phyloP scores from a whole-genome alignment of 148 eudicot species.

The Diospyros lotus region DNA sequence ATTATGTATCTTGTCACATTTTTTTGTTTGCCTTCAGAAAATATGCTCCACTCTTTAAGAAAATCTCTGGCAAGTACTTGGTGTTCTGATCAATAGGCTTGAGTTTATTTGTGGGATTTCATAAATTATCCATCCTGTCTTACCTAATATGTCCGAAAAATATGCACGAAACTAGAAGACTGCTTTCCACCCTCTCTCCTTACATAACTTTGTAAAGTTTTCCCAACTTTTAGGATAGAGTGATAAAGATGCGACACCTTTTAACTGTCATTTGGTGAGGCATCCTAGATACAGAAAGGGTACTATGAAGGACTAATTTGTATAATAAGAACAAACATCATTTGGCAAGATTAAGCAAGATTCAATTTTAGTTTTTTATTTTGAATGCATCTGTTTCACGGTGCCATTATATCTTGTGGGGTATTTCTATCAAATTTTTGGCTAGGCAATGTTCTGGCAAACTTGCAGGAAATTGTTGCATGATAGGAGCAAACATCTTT shows the following conservation, averaged over 20 bases:
- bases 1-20: background rate
- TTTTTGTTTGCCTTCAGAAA: background rate
- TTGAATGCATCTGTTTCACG: background rate
- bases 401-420: too few relatives aligned
- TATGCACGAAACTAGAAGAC: background rate
- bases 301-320: background rate
- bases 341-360: background rate
- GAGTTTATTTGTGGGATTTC: too few relatives aligned
- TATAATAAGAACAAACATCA: background rate
- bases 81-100: background rate
- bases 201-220: background rate
- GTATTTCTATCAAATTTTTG: background rate
- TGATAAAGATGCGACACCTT: background rate
- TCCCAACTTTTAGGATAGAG: background rate
- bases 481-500: too few relatives aligned
- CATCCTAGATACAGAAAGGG: background rate
- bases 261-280: background rate
- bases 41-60: background rate
- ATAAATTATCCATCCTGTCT: background rate
- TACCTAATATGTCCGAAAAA: background rate
- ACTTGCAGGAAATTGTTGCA: too few relatives aligned
- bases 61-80: background rate
- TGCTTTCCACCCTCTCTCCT: background rate
- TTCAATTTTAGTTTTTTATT: background rate
- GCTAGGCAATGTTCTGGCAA: background rate